phyloP scores from a whole-genome alignment of 1,284 basidiomycete species.

The Dichomitus squalens region DNA sequence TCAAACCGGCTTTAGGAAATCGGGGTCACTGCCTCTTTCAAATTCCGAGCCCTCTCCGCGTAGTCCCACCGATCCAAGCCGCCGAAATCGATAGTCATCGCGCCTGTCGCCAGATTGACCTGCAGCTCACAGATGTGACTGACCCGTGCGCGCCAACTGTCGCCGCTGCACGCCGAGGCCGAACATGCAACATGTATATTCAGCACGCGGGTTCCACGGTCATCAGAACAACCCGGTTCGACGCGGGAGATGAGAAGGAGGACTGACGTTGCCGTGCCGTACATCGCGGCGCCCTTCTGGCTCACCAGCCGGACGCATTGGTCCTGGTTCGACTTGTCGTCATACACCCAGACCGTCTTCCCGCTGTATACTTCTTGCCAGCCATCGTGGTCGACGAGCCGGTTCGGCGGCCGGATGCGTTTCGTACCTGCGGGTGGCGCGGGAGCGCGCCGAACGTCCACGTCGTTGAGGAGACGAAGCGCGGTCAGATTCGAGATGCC shows the following conservation, averaged over 20 bases:
- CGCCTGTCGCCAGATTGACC: conserved; percentile 61
- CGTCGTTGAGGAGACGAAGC: conserved; percentile 71
- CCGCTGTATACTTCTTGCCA: conserved; percentile 77
- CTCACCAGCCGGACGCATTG: conserved; percentile 64
- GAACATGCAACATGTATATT: background rate
- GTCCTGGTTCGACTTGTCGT: conserved; percentile 63
- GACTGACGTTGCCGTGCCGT: conserved; percentile 75
- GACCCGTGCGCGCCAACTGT: conserved; percentile 76
- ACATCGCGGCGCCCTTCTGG: conserved; percentile 55
- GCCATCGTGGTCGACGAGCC: conserved; percentile 61
- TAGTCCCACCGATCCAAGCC: conserved; percentile 75
- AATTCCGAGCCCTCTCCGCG: conserved; percentile 60
- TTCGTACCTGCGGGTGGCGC: conserved; percentile 44
- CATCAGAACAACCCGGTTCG: conserved; percentile 1
- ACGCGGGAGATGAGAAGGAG: background rate
- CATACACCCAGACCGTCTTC: conserved; percentile 74
- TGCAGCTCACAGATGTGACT: conserved; percentile 74
- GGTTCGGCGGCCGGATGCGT: conserved; percentile 50
- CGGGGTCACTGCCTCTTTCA: conserved; percentile 46
- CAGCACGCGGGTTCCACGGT: background rate
- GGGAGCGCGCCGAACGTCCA: conserved; percentile 58
- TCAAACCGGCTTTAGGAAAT: conserved; percentile 12
- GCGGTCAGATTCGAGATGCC: conserved; percentile 64
- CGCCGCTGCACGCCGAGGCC: conserved; percentile 51
- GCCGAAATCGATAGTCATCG: conserved; percentile 74